Evolutionary conservation across 2,329 filamentous ascomycete species (phyloP).

Genomic region (Botryotinia calthae): DNA sequence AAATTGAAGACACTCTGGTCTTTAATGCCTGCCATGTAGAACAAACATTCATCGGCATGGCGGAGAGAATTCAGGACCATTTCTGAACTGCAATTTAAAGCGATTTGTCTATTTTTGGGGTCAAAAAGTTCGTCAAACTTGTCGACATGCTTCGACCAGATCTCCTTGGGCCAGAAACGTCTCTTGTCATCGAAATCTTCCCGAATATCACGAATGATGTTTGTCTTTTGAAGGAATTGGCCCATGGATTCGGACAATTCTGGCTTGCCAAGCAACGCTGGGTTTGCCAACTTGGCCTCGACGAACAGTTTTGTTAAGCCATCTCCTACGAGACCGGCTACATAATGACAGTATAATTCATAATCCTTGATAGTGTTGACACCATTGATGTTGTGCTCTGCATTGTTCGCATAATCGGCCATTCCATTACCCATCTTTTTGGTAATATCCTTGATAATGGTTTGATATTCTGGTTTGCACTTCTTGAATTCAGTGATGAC

Average conservation of each 20-base stretch:
- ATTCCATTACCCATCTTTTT: constrained; percentile 97
- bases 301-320: constrained; percentile 90
- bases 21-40: constrained; percentile 90
- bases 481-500: constrained; percentile 84
- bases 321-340: constrained; percentile 96
- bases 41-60: constrained; percentile 90
- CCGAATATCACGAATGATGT: constrained; percentile 93
- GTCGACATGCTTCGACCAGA: constrained; percentile 94
- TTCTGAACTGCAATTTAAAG: constrained; percentile 82
- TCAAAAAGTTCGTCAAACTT: constrained; percentile 89
- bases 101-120: constrained; percentile 71
- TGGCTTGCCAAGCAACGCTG: constrained; percentile 73
- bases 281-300: constrained; percentile 80
- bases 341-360: constrained; percentile 96
- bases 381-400: constrained; percentile 75
- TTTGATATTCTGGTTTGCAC: constrained; percentile 78
- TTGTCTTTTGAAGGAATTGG: constrained; percentile 95
- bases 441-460: constrained; percentile 89
- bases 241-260: constrained; percentile 93
- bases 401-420: constrained; percentile 89
- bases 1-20: constrained; percentile 99
- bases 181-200: constrained; percentile 87
- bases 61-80: constrained; percentile 90
- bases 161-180: constrained; percentile 91
- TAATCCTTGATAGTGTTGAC: constrained; percentile 85